Base-by-base conservation (phyloP, 805 yeast genomes). In the Candida glaebosa region DNA sequence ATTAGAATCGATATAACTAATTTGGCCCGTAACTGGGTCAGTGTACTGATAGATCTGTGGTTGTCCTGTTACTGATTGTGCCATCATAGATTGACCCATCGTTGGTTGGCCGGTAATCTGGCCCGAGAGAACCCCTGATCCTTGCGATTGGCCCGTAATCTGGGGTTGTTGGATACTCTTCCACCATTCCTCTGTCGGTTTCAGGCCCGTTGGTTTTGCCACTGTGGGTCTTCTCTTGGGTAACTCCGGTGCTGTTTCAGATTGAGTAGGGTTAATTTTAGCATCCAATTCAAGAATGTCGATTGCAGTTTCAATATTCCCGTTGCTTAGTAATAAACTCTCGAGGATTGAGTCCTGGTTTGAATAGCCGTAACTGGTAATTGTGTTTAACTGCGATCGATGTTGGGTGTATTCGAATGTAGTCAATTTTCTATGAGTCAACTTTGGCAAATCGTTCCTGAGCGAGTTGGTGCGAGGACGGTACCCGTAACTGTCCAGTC, bases 21-120 rank as follows among this genome's bases (percentile, higher is more conserved):
- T 61, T 37, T 78, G 74, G 9, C 91, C 90, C 0, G 88, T 82
- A 5, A 74, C 65, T 2, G 89, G 88, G 51, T 84, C 90, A 16
- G 82, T 71, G 55, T 80, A 84, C 53, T 83, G 91, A 51, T 65
- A 84, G 60, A 71, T 79, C 58, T 68, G 84, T 39, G 59, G 76
- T 63, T 46, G 65, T 42, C 31, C 40, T 5, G 24, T 34, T 14
- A 16, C 16, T 28, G 16, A 6, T 28, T 28, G 31, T 28, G 16
- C 31, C 31, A 28, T 28, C 31, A 14, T 24, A n/a, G n/a, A n/a
- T 24, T 24, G 28, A 8, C 28, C 28, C 17, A 30, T 37, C 15
- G 20, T 38, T 14, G 25, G 31, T 8, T 37, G 31, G 9, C 32
- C 41, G 15, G 49, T 30, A 25, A 26, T 16, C 24, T n/a, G 19